Evolutionary conservation across 2,329 filamentous ascomycete genomes (phyloP).

Genomic region (Fusarium bulbicola): DNA sequence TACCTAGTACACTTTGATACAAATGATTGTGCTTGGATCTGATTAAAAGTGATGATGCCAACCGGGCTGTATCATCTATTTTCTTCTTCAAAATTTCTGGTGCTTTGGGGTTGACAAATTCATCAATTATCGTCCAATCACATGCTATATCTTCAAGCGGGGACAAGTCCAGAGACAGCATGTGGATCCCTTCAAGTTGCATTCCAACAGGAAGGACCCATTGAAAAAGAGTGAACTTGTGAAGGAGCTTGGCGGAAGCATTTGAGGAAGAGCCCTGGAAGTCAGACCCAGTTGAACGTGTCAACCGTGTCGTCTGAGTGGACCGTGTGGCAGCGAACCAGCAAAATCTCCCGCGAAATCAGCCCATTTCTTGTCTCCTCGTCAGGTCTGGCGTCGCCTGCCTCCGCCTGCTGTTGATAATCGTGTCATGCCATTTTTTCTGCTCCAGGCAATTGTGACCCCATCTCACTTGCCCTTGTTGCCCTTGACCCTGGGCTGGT

Average conservation of each 20-base stretch:
- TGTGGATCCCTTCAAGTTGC: slow-evolving; percentile 26
- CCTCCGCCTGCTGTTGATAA: slow-evolving; percentile 45
- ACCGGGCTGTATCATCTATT: background rate
- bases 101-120: slow-evolving; percentile 16
- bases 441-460: slow-evolving; percentile 36
- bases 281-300: slow-evolving; percentile 33
- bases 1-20: background rate
- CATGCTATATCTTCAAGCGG: slow-evolving; percentile 5
- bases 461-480: slow-evolving; percentile 32
- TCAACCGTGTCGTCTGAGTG: slow-evolving; percentile 34
- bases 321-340: slow-evolving; percentile 37
- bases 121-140: slow-evolving; percentile 30
- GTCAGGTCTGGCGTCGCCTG: slow-evolving; percentile 44
- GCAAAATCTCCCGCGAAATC: slow-evolving; percentile 47
- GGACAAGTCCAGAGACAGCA: slow-evolving; percentile 11
- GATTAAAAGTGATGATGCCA: background rate
- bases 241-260: background rate
- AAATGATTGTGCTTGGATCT: background rate
- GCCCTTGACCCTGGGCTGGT: slow-evolving; percentile 19
- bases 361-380: slow-evolving; percentile 50
- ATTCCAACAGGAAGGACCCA: slow-evolving; percentile 24
- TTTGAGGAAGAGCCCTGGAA: slow-evolving; percentile 16
- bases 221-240: slow-evolving; percentile 15
- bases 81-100: background rate
- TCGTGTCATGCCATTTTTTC: slow-evolving; percentile 49